Conservation (phyloP, 1,139 yeast species). For the Taiozyma sp. region DNA sequence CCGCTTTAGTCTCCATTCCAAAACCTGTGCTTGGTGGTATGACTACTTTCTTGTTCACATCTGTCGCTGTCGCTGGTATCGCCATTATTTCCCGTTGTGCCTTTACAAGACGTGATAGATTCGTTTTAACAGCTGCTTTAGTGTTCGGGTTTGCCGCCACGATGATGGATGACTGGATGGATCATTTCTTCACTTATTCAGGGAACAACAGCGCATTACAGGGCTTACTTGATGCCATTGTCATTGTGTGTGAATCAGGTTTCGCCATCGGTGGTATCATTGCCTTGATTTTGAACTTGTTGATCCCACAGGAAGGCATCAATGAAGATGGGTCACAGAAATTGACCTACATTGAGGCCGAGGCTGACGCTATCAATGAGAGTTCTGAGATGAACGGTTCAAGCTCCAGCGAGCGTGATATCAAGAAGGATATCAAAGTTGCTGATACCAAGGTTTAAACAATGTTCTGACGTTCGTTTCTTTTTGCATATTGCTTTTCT, state of each 20-base stretch:
- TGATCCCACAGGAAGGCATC: slow-evolving; percentile 61
- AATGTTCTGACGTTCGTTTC: neutral
- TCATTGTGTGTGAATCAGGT: slow-evolving; percentile 80
- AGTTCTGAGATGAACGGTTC: neutral
- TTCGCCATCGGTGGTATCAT: slow-evolving; percentile 81
- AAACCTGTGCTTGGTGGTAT: slow-evolving; percentile 85
- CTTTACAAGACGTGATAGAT: slow-evolving; percentile 84
- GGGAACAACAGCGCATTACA: slow-evolving; percentile 58
- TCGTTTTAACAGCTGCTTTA: slow-evolving; percentile 71
- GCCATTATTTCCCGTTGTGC: slow-evolving; percentile 71
- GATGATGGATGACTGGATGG: slow-evolving; percentile 74
- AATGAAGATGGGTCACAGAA: slow-evolving; percentile 37
- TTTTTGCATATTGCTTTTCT: neutral
- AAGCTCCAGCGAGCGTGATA: neutral
- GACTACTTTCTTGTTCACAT: slow-evolving; percentile 83
- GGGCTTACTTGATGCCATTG: slow-evolving; percentile 79
- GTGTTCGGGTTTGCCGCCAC: slow-evolving; percentile 78
- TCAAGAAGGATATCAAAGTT: neutral
- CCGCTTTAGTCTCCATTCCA: slow-evolving; percentile 83
- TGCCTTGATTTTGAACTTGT: slow-evolving; percentile 65
- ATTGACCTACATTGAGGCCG: neutral
- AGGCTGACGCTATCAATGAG: neutral
- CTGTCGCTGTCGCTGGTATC: slow-evolving; percentile 86
- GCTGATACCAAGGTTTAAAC: neutral
- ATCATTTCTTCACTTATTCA: slow-evolving; percentile 64